phyloP scores from a whole-genome alignment of 2,329 filamentous ascomycete species.

The Metarhizium humberi region DNA sequence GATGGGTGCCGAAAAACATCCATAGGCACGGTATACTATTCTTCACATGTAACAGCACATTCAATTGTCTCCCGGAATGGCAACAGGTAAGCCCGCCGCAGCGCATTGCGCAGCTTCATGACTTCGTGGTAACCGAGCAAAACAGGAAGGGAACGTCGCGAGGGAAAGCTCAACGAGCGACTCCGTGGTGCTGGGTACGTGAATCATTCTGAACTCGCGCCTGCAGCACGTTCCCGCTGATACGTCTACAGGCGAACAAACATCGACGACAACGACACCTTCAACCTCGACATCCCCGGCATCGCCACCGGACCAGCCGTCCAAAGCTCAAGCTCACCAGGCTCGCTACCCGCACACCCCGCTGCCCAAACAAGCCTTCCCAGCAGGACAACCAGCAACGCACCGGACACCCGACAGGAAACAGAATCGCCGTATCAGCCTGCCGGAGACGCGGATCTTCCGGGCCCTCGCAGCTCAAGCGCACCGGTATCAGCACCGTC shows the following conservation, averaged over 20 bases:
- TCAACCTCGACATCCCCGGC: conserved; percentile 41
- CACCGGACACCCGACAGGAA: neutral
- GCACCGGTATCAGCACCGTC: neutral
- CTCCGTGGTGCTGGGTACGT: conserved; percentile 55
- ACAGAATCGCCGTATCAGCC: neutral
- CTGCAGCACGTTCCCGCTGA: neutral
- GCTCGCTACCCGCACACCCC: neutral
- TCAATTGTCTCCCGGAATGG: conserved; percentile 17
- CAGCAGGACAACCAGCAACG: neutral
- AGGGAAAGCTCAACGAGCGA: conserved; percentile 54
- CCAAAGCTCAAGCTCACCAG: conserved; percentile 7
- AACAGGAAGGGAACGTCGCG: conserved; percentile 38
- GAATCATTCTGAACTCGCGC: too few relatives aligned
- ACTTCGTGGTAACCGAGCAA: neutral
- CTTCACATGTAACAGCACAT: neutral
- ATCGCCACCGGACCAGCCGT: conserved; percentile 18
- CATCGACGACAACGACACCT: conserved; percentile 52
- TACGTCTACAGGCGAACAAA: conserved; percentile 37
- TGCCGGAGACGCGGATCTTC: neutral
- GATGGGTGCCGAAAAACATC: neutral
- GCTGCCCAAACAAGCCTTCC: neutral
- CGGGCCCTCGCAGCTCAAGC: neutral
- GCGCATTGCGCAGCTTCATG: neutral
- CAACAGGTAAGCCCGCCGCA: conserved; percentile 20
- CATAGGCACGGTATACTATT: neutral